A percentile compares a stretch with the other conserved stretches of the same genome.
Evolutionary conservation across 164 flowering plant species (phyloP).

Genomic region (Platanus orientalis): DNA sequence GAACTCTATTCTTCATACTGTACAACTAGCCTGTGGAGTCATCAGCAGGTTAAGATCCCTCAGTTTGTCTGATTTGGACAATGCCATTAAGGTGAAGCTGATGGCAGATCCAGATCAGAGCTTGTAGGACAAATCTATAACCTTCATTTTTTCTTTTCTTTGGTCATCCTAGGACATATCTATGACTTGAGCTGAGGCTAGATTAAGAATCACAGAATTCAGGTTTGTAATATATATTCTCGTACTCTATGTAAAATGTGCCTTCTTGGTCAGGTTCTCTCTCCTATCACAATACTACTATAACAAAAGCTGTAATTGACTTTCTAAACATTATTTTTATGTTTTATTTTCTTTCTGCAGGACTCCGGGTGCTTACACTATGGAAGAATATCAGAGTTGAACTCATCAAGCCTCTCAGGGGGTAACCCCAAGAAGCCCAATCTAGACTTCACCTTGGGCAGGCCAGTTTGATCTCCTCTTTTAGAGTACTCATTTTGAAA

Average conservation of each 20-base stretch:
- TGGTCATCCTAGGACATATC: not conserved
- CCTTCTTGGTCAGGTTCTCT: not conserved
- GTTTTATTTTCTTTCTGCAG: constrained; percentile 25
- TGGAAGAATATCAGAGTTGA: constrained; percentile 57
- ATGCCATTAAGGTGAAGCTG: not conserved
- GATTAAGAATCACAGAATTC: too few species aligned
- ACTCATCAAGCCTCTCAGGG: constrained; percentile 44
- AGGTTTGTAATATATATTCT: not conserved
- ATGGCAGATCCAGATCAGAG: not conserved
- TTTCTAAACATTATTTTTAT: not conserved
- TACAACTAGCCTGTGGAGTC: too few species aligned
- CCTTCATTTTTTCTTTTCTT: too few species aligned
- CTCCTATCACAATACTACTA: too few species aligned
- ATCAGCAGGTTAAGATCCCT: too few species aligned
- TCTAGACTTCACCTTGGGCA: constrained; percentile 87
- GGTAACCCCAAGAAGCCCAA: constrained; percentile 72
- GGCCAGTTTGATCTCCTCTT: constrained; percentile 40
- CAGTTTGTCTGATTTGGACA: not conserved
- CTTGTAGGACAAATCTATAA: too few species aligned
- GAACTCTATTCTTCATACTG: not conserved
- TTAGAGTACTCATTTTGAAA: constrained; percentile 50
- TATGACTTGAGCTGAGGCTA: not conserved
- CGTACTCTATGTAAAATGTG: not conserved
- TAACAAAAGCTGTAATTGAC: too few species aligned
- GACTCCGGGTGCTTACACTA: constrained; percentile 53